Percentiles rank a stretch among this genome's conserved stretches.
Evolutionary conservation across 768 basidiomycete genomes (phyloP).

Genomic region (Strobilomyces confusus): DNA sequence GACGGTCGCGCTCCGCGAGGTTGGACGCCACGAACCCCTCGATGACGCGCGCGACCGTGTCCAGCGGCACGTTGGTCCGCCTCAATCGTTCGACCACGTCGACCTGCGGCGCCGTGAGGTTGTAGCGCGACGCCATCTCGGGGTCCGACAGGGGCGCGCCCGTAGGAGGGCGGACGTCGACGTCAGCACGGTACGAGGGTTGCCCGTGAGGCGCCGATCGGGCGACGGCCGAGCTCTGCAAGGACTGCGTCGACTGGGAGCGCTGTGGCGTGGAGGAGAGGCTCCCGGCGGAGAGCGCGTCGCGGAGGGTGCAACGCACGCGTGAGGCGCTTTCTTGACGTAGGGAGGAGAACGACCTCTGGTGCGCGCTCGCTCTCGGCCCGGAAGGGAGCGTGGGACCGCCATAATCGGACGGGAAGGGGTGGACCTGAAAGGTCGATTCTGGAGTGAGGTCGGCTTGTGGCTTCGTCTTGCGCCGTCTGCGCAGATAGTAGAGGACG

Average conservation of each 20-base stretch:
- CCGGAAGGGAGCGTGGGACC: neutral
- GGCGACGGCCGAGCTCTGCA: neutral
- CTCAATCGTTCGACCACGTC: slow-evolving; percentile 12
- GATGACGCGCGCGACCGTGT: slow-evolving; percentile 16
- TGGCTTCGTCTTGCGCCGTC: neutral
- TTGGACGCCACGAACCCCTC: slow-evolving; percentile 3
- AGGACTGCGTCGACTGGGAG: slow-evolving; percentile 1
- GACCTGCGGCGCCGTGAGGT: slow-evolving; percentile 14
- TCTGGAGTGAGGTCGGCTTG: neutral
- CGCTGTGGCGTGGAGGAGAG: neutral
- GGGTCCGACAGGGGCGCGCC: neutral
- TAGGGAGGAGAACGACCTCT: neutral
- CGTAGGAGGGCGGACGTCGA: neutral
- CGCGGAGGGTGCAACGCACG: slow-evolving; percentile 10
- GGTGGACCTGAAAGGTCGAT: neutral
- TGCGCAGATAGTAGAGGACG: slow-evolving; percentile 6
- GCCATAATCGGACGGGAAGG: neutral
- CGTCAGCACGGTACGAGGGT: neutral
- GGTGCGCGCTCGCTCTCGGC: neutral
- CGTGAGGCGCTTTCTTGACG: neutral
- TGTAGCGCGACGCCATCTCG: neutral
- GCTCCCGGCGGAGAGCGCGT: slow-evolving; percentile 4
- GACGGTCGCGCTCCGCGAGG: neutral
- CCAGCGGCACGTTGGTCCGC: slow-evolving; percentile 6
- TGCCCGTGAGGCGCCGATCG: slow-evolving; percentile 6